Evolutionary conservation across 768 basidiomycete genomes (phyloP), one percentile per base, ranked within the genome.

Genomic region (Russula earlei): DNA sequence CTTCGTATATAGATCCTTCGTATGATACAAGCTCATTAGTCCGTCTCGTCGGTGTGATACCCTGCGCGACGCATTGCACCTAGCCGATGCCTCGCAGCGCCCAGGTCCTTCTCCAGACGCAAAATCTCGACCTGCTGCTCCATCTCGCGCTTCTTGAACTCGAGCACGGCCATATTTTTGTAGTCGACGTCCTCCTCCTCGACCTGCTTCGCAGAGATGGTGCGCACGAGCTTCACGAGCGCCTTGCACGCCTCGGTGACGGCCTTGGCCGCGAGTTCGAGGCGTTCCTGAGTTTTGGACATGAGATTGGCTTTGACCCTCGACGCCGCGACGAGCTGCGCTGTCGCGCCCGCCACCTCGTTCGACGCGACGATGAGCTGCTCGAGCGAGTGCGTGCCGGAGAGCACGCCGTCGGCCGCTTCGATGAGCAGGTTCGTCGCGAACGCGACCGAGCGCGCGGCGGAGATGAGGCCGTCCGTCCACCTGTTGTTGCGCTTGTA

Each of bases 341-440:
- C 96, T 2, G 96, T 99, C 2, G 96, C 87, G 49, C 84, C 91
- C 3, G 94, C 91, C 40, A 99, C 96, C 69, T 97, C 96, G 71
- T 98, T 98, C 37, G 96, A 99, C n/a, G 96, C 90, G 55, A 98
- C 96, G 66, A 99, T 98, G 63, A 99, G 87, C 72, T 99, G 96
- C 72, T 98, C 96, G 55, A 97, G 79, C 29, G 94, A 93, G 69
- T 98, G 92, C 15, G 92, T 94, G 12, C 95, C 96, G 0, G 90
- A 92, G 59, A 98, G 78, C 42, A 99, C 95, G 56, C 96, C 96
- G 69, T 99, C 96, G 17, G 96, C 96, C 61, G 87, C 89, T 70
- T 99, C 95, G 69, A 99, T 99, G 58, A 99, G 82, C 56, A 97
- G 72, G 62, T 82, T 89, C 33, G 96, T 98, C 10, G 96, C 93